Conservation (phyloP, 257 asterid species). For the Solanum sitiens region DNA sequence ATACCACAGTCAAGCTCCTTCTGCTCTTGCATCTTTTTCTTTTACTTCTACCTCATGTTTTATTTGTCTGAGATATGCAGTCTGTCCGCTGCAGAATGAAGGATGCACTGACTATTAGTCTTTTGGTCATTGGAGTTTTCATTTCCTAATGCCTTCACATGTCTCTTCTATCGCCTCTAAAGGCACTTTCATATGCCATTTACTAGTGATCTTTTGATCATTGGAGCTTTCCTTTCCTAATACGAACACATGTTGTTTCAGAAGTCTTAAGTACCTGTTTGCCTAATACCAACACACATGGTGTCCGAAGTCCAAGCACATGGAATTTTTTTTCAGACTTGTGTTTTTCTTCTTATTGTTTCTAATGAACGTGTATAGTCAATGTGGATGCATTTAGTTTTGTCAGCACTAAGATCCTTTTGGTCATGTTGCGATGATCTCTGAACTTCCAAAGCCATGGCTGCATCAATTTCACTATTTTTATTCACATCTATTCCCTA, state of each 20-base stretch:
- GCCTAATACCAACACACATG: background rate
- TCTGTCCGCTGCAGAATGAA: background rate
- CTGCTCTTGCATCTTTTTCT: background rate
- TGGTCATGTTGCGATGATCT: background rate
- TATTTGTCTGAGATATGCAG: background rate
- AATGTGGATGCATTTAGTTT: background rate
- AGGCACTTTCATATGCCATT: background rate
- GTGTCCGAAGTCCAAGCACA: background rate
- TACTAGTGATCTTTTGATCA: background rate
- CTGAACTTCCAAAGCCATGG: background rate
- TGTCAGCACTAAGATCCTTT: background rate
- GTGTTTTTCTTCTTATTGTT: background rate
- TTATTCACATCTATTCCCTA: background rate
- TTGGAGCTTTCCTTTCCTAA: background rate
- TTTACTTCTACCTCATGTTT: background rate
- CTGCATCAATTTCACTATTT: background rate
- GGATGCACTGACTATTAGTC: background rate
- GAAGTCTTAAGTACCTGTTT: background rate
- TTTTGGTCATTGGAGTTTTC: background rate
- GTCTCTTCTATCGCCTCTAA: background rate
- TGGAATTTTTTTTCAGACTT: background rate
- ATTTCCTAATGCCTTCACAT: background rate
- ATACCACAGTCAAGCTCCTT: background rate
- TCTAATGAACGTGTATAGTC: background rate
- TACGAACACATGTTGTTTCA: background rate